Evolutionary conservation across 257 asterid genomes (phyloP).

Genomic region (Nicotiana undulata): DNA sequence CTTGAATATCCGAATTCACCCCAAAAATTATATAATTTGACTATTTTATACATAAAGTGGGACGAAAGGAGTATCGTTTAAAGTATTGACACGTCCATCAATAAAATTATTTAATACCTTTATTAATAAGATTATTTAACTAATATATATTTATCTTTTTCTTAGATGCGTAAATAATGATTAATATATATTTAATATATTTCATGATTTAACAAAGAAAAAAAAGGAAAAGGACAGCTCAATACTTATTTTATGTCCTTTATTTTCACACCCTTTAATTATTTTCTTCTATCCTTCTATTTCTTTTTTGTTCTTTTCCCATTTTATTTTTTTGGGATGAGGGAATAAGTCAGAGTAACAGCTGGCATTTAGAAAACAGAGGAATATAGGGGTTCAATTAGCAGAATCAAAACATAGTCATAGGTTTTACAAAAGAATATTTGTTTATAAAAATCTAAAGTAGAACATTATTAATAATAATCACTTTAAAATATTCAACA

Average conservation of each 20-base stretch:
- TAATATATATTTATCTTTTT: too few relatives aligned
- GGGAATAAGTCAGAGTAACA: background rate
- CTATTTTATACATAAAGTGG: too few relatives aligned
- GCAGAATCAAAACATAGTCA: background rate
- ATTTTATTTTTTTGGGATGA: background rate
- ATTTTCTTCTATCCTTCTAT: background rate
- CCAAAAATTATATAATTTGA: too few relatives aligned
- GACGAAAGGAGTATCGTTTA: background rate
- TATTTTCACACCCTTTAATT: background rate
- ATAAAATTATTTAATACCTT: too few relatives aligned
- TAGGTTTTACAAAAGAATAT: background rate
- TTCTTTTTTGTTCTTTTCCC: background rate
- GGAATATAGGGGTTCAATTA: slow-evolving; percentile 1
- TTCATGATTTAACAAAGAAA: background rate
- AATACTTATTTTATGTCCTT: background rate
- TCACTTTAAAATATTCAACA: background rate
- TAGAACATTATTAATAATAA: background rate
- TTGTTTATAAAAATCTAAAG: background rate
- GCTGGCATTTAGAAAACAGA: slow-evolving; percentile 1
- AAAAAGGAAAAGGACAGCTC: background rate
- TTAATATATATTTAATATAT: too few relatives aligned
- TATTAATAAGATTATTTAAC: too few relatives aligned
- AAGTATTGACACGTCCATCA: background rate
- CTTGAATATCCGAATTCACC: too few relatives aligned
- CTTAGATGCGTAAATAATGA: background rate